Conservation (phyloP, 1,284 basidiomycete species). For the Rhodotorula sp. region DNA sequence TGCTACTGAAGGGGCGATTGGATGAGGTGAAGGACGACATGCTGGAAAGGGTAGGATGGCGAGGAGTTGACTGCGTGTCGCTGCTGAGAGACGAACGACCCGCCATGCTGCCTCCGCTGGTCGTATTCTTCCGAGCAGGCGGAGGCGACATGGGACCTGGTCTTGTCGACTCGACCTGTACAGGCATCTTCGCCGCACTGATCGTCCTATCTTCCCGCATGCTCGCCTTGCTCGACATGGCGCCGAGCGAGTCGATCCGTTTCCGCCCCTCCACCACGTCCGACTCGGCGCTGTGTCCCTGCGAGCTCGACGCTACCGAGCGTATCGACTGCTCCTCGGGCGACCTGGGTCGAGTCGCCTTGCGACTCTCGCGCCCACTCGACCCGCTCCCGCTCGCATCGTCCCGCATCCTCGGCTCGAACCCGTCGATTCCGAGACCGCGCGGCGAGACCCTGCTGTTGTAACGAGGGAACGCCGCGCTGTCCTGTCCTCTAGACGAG, state of each 20-base stretch:
- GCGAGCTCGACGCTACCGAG: conserved; percentile 28
- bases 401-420: no score
- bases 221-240: background rate
- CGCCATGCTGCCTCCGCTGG: background rate
- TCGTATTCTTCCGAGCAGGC: background rate
- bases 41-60: conserved; percentile 14
- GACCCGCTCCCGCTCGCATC: background rate
- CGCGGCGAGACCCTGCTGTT: background rate
- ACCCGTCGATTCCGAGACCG: no score
- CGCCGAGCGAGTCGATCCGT: conserved; percentile 4
- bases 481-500: background rate
- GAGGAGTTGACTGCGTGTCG: background rate
- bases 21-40: conserved; percentile 11
- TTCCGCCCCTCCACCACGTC: background rate
- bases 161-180: background rate
- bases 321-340: conserved; percentile 20
- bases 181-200: background rate
- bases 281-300: background rate
- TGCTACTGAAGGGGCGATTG: conserved; percentile 10
- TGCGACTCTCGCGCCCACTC: background rate
- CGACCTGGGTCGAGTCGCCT: conserved; percentile 1
- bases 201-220: background rate
- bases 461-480: background rate
- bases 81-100: background rate
- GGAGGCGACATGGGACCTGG: background rate